These are phyloP conservation scores for Fusarium nygamai DNA, from an alignment of 2,329 filamentous ascomycete species.

Conservation along the genomic window DNA sequence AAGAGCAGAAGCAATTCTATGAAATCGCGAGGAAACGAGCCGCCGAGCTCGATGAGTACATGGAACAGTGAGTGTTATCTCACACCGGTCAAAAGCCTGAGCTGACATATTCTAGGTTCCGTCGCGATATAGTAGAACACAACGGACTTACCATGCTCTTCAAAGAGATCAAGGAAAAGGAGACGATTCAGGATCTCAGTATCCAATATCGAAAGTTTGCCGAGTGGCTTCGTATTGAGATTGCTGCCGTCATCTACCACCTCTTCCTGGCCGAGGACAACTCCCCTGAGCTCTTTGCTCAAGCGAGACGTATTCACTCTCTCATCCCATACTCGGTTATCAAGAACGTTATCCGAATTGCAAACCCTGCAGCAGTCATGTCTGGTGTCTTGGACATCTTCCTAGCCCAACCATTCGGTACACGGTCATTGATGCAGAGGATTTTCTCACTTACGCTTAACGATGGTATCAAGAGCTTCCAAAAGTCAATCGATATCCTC, in stretches of 20 bases:
- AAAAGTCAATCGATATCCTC: slow-evolving; percentile 85
- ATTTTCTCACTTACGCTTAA: slow-evolving; percentile 93
- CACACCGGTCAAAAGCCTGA: not conserved
- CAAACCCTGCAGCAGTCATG: slow-evolving; percentile 97
- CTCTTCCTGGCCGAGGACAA: slow-evolving; percentile 98
- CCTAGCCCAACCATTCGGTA: slow-evolving; percentile 91
- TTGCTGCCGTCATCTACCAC: slow-evolving; percentile 96
- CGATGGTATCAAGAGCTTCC: slow-evolving; percentile 87
- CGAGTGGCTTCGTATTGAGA: slow-evolving; percentile 96
- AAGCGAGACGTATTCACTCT: slow-evolving; percentile 93
- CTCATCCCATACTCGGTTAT: slow-evolving; percentile 91
- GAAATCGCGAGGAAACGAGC: slow-evolving; percentile 92
- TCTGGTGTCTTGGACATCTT: slow-evolving; percentile 94
- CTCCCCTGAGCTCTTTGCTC: slow-evolving; percentile 93
- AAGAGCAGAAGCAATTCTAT: slow-evolving; percentile 94
- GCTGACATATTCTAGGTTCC: slow-evolving; percentile 59
- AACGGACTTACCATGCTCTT: slow-evolving; percentile 94
- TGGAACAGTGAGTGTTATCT: slow-evolving; percentile 78
- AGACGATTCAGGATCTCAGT: slow-evolving; percentile 86
- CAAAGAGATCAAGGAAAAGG: slow-evolving; percentile 89
- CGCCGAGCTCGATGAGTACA: slow-evolving; percentile 94
- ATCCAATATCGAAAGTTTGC: slow-evolving; percentile 98
- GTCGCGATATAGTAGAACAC: slow-evolving; percentile 71
- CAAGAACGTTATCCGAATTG: slow-evolving; percentile 96
- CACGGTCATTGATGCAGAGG: slow-evolving; percentile 88